Evolutionary conservation across 768 basidiomycete genomes (phyloP).

Genomic region (Fibroporia radiculosa): DNA sequence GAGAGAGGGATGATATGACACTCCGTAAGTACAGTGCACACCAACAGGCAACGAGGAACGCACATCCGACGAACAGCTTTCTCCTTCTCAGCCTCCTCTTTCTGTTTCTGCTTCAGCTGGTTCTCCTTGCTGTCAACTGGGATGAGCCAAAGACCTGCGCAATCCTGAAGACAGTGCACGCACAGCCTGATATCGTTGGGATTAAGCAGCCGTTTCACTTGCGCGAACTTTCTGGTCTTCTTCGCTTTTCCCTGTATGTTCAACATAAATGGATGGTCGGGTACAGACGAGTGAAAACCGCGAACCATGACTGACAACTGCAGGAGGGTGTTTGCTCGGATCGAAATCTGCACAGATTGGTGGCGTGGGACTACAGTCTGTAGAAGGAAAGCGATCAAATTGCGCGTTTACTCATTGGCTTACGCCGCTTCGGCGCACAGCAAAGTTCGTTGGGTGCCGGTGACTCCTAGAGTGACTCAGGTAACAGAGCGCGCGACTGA

Average conservation of each 20-base stretch:
- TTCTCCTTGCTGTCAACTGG: slow-evolving; percentile 73
- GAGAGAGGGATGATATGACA: slow-evolving; percentile 2
- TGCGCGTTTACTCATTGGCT: too few relatives aligned
- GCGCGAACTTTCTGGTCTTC: slow-evolving; percentile 91
- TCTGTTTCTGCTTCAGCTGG: slow-evolving; percentile 81
- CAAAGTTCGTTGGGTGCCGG: too few relatives aligned
- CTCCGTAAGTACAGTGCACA: neutral
- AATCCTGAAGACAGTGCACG: slow-evolving; percentile 21
- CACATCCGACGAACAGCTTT: slow-evolving; percentile 76
- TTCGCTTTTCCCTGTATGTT: slow-evolving; percentile 82
- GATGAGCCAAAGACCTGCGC: neutral
- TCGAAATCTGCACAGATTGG: too few relatives aligned
- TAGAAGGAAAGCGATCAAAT: too few relatives aligned
- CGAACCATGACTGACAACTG: too few relatives aligned
- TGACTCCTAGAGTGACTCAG: too few relatives aligned
- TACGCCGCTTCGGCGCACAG: too few relatives aligned
- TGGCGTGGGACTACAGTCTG: too few relatives aligned
- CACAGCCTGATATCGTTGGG: slow-evolving; percentile 91
- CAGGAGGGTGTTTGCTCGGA: too few relatives aligned
- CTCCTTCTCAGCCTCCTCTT: slow-evolving; percentile 72
- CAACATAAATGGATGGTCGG: too few relatives aligned
- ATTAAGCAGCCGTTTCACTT: slow-evolving; percentile 89
- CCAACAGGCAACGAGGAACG: slow-evolving; percentile 24
- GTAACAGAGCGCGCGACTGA: too few relatives aligned
- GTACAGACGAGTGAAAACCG: too few relatives aligned